Percentiles rank a stretch among this genome's conserved stretches.
phyloP scores from a whole-genome alignment of 768 basidiomycete species.

The Leccinum barrowsii region DNA sequence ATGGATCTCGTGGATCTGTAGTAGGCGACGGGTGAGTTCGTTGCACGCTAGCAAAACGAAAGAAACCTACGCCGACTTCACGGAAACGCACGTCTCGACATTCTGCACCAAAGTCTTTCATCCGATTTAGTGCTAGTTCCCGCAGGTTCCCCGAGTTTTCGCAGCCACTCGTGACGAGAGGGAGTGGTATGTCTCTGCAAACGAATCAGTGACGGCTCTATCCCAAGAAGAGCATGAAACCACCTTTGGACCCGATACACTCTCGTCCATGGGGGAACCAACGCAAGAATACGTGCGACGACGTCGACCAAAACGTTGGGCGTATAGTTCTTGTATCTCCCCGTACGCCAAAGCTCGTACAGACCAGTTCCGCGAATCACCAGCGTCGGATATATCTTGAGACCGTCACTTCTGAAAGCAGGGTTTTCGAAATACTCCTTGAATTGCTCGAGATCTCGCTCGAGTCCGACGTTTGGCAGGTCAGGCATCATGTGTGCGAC shows the following conservation, averaged over 20 bases:
- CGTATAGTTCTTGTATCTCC: constrained; percentile 98
- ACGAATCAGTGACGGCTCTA: not conserved
- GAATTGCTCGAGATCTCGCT: constrained; percentile 97
- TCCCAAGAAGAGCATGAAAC: constrained; percentile 14
- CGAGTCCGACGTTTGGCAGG: constrained; percentile 94
- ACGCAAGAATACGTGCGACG: constrained; percentile 90
- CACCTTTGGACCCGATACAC: constrained; percentile 97
- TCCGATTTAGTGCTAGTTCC: constrained; percentile 91
- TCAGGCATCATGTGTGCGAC: constrained; percentile 99
- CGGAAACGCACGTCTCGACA: constrained; percentile 97
- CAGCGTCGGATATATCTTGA: constrained; percentile 97
- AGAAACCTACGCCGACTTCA: constrained; percentile 84
- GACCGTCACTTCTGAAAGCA: constrained; percentile 91
- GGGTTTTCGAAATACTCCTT: constrained; percentile 99
- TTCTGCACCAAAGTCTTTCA: constrained; percentile 98
- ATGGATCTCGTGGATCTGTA: constrained; percentile 95
- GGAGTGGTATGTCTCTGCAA: constrained; percentile 89
- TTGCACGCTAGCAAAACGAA: not conserved
- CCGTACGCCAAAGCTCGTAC: constrained; percentile 95
- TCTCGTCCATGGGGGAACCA: constrained; percentile 98
- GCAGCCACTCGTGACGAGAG: constrained; percentile 93
- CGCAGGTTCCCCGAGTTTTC: constrained; percentile 97
- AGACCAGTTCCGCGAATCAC: constrained; percentile 96
- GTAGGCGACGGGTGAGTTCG: constrained; percentile 2
- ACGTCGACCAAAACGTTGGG: constrained; percentile 98